phyloP scores from a whole-genome alignment of 352 stramenopile species.

The Globisporangium solare region DNA sequence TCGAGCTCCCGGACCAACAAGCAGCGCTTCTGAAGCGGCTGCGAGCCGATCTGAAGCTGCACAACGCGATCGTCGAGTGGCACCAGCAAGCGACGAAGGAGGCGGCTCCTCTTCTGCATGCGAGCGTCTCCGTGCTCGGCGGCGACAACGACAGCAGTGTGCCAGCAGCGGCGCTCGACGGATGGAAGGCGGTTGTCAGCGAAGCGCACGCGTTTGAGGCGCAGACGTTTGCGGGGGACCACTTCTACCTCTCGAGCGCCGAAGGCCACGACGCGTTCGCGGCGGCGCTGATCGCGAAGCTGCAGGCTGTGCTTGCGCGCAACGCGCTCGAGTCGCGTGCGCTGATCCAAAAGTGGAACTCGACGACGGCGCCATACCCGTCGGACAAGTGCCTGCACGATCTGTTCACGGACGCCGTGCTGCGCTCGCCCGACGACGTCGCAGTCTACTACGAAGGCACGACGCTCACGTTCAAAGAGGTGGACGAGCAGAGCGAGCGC shows the following conservation, averaged over 20 bases:
- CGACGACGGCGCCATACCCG: slow-evolving; percentile 49
- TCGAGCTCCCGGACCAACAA: slow-evolving; percentile 38
- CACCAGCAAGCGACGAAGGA: slow-evolving; percentile 16
- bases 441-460: slow-evolving; percentile 71
- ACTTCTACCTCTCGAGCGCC: slow-evolving; percentile 53
- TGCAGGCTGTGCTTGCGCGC: slow-evolving; percentile 28
- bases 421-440: slow-evolving; percentile 51
- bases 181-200: slow-evolving; percentile 30
- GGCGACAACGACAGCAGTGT: slow-evolving; percentile 37
- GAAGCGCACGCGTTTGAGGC: slow-evolving; percentile 23
- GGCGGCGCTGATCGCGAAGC: slow-evolving; percentile 27
- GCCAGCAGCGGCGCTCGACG: slow-evolving; percentile 25
- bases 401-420: slow-evolving; percentile 68
- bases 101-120: slow-evolving; percentile 1
- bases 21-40: slow-evolving; percentile 29
- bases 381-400: slow-evolving; percentile 76
- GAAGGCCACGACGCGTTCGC: slow-evolving; percentile 30
- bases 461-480: slow-evolving; percentile 60
- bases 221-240: slow-evolving; percentile 45
- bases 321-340: slow-evolving; percentile 40
- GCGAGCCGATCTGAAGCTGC: slow-evolving; percentile 42
- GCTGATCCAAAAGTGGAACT: slow-evolving; percentile 48
- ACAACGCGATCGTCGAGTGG: slow-evolving; percentile 47
- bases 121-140: slow-evolving; percentile 47
- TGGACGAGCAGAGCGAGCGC: slow-evolving; percentile 60